Percentiles rank a stretch among this genome's conserved stretches.
phyloP scores from a whole-genome alignment of 1,284 basidiomycete genomes.

The Psilocybe mexicana region DNA sequence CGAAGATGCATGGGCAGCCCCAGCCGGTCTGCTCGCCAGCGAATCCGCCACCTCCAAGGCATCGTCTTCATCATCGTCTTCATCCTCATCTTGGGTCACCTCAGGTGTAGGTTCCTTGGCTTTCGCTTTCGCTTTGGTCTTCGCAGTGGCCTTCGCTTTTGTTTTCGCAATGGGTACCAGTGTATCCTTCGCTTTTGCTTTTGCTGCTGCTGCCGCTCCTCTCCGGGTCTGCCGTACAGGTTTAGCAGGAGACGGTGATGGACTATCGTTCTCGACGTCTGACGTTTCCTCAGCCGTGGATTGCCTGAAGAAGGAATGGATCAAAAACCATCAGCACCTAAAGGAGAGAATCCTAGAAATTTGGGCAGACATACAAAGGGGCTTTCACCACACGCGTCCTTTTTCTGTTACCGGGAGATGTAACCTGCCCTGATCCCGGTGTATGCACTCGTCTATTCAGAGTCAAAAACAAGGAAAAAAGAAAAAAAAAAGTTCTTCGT shows the following conservation, averaged over 20 bases:
- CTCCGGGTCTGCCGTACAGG: neutral
- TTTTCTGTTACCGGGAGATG: constrained; percentile 27
- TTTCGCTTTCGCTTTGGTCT: constrained; percentile 8
- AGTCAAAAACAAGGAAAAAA: neutral
- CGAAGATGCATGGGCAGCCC: constrained; percentile 15
- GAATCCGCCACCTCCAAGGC: constrained; percentile 21
- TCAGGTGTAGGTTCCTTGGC: neutral
- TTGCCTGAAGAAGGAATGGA: constrained; percentile 12
- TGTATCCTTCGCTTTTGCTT: neutral
- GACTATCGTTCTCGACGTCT: constrained; percentile 16
- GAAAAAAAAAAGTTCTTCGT: neutral
- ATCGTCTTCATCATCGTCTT: neutral
- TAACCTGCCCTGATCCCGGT: constrained; percentile 21
- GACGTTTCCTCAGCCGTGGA: constrained; percentile 9
- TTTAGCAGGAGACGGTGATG: neutral
- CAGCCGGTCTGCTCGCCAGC: constrained; percentile 9
- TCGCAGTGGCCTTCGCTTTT: neutral
- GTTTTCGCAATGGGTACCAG: constrained; percentile 3
- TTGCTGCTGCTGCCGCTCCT: neutral
- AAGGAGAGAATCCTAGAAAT: neutral
- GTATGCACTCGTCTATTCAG: constrained; percentile 20
- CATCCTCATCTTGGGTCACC: constrained; percentile 29
- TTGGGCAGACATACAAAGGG: constrained; percentile 15
- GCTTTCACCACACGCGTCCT: constrained; percentile 24
- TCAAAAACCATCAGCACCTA: neutral